Conservation (phyloP, 2,329 filamentous ascomycete species). For the Trichothecium sympodiale region DNA sequence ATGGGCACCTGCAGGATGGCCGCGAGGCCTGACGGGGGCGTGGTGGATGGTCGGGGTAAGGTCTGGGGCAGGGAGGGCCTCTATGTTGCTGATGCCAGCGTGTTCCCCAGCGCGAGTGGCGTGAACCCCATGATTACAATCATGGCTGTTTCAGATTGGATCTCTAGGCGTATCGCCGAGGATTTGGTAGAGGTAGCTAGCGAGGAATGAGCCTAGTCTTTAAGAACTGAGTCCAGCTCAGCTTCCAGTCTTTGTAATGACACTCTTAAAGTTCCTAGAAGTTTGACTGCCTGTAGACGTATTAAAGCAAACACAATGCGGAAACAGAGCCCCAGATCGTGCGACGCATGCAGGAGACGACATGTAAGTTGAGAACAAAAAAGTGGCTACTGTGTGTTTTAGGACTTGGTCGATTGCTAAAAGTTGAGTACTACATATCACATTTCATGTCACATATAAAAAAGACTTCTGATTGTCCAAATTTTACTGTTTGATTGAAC, state of each 20-base stretch:
- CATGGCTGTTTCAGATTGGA: conserved; percentile 60
- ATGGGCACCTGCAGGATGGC: conserved; percentile 73
- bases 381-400: too few relatives aligned
- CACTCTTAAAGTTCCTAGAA: too few relatives aligned
- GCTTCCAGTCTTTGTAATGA: too few relatives aligned
- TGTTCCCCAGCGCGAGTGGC: conserved; percentile 66
- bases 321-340: too few relatives aligned
- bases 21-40: conserved; percentile 34
- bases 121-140: conserved; percentile 75
- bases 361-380: too few relatives aligned
- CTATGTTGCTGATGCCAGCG: conserved; percentile 64
- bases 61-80: conserved; percentile 57
- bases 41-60: conserved; percentile 45
- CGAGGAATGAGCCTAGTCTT: too few relatives aligned
- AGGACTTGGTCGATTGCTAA: too few relatives aligned
- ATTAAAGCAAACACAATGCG: too few relatives aligned
- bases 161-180: conserved; percentile 44
- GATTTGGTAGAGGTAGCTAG: conserved; percentile 22
- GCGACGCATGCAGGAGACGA: too few relatives aligned
- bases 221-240: too few relatives aligned
- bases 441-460: neutral
- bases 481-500: conserved; percentile 26
- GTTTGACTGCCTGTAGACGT: too few relatives aligned
- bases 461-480: conserved; percentile 5
- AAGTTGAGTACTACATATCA: too few relatives aligned